Percentiles rank a stretch among this genome's conserved stretches.
Conservation (phyloP, 2,329 filamentous ascomycete genomes). For the Xylariaceae sp. region DNA sequence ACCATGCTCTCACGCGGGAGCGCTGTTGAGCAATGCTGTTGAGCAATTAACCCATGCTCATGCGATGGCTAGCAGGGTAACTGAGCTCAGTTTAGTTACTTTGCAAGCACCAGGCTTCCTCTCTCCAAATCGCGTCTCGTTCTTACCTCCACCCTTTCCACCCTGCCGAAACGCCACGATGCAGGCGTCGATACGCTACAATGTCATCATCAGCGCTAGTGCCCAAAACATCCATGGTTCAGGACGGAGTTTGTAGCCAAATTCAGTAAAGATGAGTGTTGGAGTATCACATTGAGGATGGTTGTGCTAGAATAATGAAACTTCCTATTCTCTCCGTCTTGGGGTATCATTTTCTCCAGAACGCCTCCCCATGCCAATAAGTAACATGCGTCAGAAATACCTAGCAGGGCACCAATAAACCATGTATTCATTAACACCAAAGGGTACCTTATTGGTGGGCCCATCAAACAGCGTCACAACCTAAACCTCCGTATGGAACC, state of each 20-base stretch:
- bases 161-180: background rate
- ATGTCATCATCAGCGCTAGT: slow-evolving; percentile 1
- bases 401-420: background rate
- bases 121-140: no score
- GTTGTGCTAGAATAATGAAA: slow-evolving; percentile 9
- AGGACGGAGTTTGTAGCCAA: background rate
- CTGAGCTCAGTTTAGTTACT: no score
- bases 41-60: background rate
- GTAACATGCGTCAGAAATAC: slow-evolving; percentile 10
- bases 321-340: slow-evolving; percentile 15
- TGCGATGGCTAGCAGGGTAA: no score
- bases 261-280: background rate
- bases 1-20: slow-evolving; percentile 1
- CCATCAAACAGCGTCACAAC: slow-evolving; percentile 7
- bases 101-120: no score
- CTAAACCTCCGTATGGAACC: background rate
- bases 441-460: background rate
- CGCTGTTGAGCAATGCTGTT: background rate
- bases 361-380: slow-evolving; percentile 31
- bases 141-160: background rate
- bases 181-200: background rate
- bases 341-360: slow-evolving; percentile 38
- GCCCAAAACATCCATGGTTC: slow-evolving; percentile 1
- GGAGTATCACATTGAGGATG: background rate
- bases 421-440: slow-evolving; percentile 2